phyloP scores from a whole-genome alignment of 176 grass and related monocot genomes.

The Oryza punctata region DNA sequence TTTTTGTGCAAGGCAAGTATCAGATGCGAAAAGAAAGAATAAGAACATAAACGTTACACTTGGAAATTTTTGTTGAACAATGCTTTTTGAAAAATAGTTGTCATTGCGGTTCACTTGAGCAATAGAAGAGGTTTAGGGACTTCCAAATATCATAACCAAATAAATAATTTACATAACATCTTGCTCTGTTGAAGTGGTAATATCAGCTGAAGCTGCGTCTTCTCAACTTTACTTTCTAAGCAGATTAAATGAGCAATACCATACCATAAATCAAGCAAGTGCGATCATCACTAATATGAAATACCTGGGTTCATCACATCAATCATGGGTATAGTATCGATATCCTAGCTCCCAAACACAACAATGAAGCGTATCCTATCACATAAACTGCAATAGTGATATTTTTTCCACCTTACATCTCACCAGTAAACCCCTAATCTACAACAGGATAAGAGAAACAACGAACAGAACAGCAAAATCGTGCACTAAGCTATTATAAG shows the following conservation, averaged over 20 bases:
- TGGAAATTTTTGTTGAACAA: neutral
- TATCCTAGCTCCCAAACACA: neutral
- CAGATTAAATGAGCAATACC: neutral
- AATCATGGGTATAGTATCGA: neutral
- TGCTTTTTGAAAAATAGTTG: neutral
- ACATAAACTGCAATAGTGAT: neutral
- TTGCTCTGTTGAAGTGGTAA: neutral
- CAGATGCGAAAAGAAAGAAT: neutral
- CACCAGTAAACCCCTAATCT: neutral
- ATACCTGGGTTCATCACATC: neutral
- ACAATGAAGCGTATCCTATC: neutral
- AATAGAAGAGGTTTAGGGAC: neutral
- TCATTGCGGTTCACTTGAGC: neutral
- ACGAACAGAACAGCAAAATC: neutral
- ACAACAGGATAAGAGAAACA: neutral
- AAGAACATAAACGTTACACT: conserved; percentile 3
- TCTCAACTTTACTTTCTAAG: neutral
- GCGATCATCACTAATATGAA: neutral
- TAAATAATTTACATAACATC: neutral
- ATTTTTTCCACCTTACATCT: neutral
- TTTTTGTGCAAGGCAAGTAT: conserved; percentile 34
- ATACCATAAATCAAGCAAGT: neutral
- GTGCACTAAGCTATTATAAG: neutral
- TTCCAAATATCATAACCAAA: neutral
- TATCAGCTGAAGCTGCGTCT: neutral